A percentile compares a stretch with the other conserved stretches of the same genome.
phyloP scores from a whole-genome alignment of 2,329 filamentous ascomycete species.

The Colletotrichum noveboracense region DNA sequence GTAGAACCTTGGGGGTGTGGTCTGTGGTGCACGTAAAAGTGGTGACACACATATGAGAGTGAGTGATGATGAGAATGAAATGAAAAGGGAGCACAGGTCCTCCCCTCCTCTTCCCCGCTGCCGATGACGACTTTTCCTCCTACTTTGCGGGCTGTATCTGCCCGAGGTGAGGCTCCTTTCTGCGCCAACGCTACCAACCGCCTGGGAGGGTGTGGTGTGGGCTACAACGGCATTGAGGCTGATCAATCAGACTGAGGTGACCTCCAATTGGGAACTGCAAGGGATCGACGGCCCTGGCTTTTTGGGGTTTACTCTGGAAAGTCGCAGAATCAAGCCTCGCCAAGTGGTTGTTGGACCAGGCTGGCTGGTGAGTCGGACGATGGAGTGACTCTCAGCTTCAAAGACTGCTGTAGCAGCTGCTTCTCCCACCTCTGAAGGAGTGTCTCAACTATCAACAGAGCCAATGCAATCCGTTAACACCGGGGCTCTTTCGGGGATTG shows the following conservation, averaged over 20 bases:
- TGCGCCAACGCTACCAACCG: neutral
- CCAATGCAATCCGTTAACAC: neutral
- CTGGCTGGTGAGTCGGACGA: neutral
- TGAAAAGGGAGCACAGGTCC: neutral
- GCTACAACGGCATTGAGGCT: constrained; percentile 3
- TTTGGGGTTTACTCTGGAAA: neutral
- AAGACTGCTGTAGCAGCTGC: neutral
- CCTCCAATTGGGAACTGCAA: neutral
- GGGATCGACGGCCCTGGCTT: neutral
- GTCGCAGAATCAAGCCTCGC: neutral
- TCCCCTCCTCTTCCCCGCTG: neutral
- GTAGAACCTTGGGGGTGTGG: neutral
- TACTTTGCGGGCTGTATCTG: neutral
- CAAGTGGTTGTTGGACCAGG: neutral
- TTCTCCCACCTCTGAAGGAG: neutral
- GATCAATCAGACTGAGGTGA: neutral
- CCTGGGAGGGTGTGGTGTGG: neutral
- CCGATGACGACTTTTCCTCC: neutral
- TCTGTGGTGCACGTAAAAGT: neutral
- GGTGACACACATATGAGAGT: neutral
- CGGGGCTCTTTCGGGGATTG: neutral
- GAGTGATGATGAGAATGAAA: neutral
- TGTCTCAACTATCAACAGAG: neutral
- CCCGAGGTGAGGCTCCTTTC: neutral
- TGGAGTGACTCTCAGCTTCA: neutral